Evolutionary conservation across 2,329 filamentous ascomycete genomes (phyloP).

Genomic region (Hypomyces perniciosus): DNA sequence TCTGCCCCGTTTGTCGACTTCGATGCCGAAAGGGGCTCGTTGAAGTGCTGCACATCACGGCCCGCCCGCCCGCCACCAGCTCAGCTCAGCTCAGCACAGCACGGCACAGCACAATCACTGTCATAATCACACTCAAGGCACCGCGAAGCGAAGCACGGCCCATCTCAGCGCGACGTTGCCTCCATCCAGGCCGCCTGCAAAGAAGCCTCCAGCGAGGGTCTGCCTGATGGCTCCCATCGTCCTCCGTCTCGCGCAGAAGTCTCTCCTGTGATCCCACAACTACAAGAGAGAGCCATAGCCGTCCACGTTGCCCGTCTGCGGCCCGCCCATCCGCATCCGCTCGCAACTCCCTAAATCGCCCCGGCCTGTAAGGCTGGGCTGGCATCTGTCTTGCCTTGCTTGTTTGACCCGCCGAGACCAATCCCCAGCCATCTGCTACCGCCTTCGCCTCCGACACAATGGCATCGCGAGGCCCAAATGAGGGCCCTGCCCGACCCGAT

Average conservation of each 20-base stretch:
- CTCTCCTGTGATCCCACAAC: background rate
- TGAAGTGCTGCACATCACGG: no score
- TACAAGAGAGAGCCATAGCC: background rate
- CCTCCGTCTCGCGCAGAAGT: background rate
- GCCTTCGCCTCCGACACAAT: background rate
- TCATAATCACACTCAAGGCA: background rate
- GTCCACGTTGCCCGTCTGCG: background rate
- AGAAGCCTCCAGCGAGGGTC: background rate
- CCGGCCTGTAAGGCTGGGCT: background rate
- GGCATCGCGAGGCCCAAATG: constrained; percentile 36
- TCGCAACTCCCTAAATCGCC: background rate
- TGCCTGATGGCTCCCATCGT: background rate
- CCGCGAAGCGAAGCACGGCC: background rate
- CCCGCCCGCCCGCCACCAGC: background rate
- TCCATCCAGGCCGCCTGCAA: background rate
- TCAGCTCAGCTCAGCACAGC: background rate
- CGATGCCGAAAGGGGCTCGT: no score
- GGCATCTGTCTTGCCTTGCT: background rate
- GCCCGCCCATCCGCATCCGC: background rate
- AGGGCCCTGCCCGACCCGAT: constrained; percentile 44
- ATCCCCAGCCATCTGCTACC: background rate
- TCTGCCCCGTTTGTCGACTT: no score
- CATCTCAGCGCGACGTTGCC: background rate
- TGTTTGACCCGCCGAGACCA: background rate
- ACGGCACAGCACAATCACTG: background rate